Base-by-base conservation (phyloP, 2,329 filamentous ascomycete genomes). In the Xylaria sp. region DNA sequence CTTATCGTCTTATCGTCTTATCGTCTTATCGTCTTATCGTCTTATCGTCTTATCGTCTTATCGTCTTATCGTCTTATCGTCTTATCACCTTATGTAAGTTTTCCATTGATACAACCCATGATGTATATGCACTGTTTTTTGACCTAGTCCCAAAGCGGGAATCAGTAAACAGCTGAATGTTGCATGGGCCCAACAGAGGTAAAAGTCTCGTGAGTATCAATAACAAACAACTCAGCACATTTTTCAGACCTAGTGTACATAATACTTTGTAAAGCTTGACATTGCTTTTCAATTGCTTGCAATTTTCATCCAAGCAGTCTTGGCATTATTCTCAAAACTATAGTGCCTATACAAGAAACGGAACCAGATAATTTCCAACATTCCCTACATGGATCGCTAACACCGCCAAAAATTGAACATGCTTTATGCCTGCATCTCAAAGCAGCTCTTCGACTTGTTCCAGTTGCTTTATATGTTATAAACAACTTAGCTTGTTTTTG, bases 81-180 rank as follows among this genome's bases (percentile, higher is more conserved):
- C n/a, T n/a, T n/a, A n/a, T n/a, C n/a, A n/a, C n/a, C n/a, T n/a
- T n/a, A n/a, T n/a, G n/a, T n/a, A n/a, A n/a, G n/a, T n/a, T n/a
- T n/a, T n/a, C n/a, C n/a, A n/a, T n/a, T n/a, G n/a, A n/a, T n/a
- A n/a, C n/a, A n/a, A n/a, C n/a, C n/a, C n/a, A n/a, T n/a, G n/a
- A n/a, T n/a, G n/a, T n/a, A n/a, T n/a, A n/a, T n/a, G n/a, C 45
- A 17, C 13, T 33, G 7, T 15, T 44, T 10, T 44, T 45, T 42
- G 5, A 29, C 7, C 61, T 60, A 61, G 33, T 69, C 69, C 68
- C 33, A 36, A 73, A 71, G 56, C 56, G 69, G 74, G 63, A 75
- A 71, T 64, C 27, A 75, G 73, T 76, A 76, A 76, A 76, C 73
- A 76, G 69, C 42, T 54, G 10, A 42, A 25, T 55, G 17, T 47